Evolutionary conservation across 208 protist species (phyloP).

Genomic region (Leptomonas pyrrhocoris): DNA sequence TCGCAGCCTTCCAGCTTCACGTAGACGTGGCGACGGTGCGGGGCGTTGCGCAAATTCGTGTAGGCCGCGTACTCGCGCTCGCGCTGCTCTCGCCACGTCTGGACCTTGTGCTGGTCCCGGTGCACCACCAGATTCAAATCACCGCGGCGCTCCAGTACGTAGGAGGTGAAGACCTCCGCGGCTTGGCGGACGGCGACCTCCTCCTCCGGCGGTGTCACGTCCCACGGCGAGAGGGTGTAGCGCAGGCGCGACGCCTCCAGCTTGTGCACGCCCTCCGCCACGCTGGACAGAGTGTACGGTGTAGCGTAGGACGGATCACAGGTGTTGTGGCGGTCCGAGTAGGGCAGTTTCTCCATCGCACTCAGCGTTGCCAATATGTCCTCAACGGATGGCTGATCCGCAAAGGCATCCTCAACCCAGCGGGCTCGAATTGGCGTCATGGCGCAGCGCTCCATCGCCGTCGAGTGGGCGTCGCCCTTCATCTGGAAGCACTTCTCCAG

Average conservation of each 20-base stretch:
- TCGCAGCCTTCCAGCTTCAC: conserved; percentile 87
- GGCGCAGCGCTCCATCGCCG: conserved; percentile 86
- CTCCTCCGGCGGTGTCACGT: conserved; percentile 81
- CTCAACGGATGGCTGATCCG: conserved; percentile 83
- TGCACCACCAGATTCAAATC: conserved; percentile 57
- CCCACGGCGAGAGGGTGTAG: conserved; percentile 85
- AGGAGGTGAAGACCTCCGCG: conserved; percentile 81
- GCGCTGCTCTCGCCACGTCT: conserved; percentile 70
- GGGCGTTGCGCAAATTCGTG: conserved; percentile 46
- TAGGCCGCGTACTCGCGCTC: conserved; percentile 81
- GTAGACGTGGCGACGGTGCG: conserved; percentile 83
- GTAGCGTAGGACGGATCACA: conserved; percentile 51
- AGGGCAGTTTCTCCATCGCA: conserved; percentile 78
- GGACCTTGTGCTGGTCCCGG: conserved; percentile 59
- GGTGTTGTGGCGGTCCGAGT: conserved; percentile 76
- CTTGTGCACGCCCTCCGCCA: conserved; percentile 62
- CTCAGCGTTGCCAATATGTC: conserved; percentile 72
- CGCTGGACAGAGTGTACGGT: conserved; percentile 75
- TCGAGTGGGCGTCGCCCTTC: conserved; percentile 66
- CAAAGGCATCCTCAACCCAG: conserved; percentile 92
- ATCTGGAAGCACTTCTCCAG: conserved; percentile 89
- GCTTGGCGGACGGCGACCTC: conserved; percentile 71
- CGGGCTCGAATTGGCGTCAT: conserved; percentile 79
- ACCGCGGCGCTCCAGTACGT: conserved; percentile 81
- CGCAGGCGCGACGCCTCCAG: conserved; percentile 62